Evolutionary conservation across 139 green algal species (phyloP).

Genomic region (Chlamydomonas applanata): DNA sequence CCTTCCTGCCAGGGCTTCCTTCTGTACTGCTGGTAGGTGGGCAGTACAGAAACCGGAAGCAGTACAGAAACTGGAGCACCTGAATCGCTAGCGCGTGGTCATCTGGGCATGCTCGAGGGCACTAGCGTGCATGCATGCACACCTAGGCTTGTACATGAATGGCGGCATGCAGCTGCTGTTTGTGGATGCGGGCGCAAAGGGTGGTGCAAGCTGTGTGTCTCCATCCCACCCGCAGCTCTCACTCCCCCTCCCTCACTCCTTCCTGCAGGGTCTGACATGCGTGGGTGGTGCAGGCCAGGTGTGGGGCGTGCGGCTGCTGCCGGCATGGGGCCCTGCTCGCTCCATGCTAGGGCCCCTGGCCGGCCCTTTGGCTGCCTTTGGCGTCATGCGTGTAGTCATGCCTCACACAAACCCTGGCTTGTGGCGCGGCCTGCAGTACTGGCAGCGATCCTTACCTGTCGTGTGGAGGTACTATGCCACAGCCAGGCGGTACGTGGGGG

Average conservation of each 20-base stretch:
- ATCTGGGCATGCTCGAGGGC: too few relatives aligned
- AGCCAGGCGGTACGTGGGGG: not conserved
- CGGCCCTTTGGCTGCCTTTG: constrained; percentile 10
- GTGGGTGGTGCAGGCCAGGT: not conserved
- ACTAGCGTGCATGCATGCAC: too few relatives aligned
- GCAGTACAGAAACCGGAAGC: too few relatives aligned
- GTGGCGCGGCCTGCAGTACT: constrained; percentile 33
- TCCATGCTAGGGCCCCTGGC: constrained; percentile 15
- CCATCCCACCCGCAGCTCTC: too few relatives aligned
- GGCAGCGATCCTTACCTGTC: constrained; percentile 28
- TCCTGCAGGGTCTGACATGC: not conserved
- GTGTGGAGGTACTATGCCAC: constrained; percentile 15
- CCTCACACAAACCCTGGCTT: constrained; percentile 13
- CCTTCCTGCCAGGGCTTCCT: not conserved
- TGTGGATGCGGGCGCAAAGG: too few relatives aligned
- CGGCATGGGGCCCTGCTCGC: not conserved
- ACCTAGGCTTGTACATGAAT: too few relatives aligned
- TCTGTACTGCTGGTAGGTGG: not conserved
- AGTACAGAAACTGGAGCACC: too few relatives aligned
- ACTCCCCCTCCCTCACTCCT: too few relatives aligned
- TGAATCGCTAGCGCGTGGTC: too few relatives aligned
- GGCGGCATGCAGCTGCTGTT: too few relatives aligned
- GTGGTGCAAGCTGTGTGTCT: too few relatives aligned
- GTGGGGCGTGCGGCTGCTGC: not conserved
- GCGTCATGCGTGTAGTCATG: constrained; percentile 3